These are phyloP conservation scores for Kwoniella mangroviensis DNA, from an alignment of 768 basidiomycete species.

Conservation along the genomic window DNA sequence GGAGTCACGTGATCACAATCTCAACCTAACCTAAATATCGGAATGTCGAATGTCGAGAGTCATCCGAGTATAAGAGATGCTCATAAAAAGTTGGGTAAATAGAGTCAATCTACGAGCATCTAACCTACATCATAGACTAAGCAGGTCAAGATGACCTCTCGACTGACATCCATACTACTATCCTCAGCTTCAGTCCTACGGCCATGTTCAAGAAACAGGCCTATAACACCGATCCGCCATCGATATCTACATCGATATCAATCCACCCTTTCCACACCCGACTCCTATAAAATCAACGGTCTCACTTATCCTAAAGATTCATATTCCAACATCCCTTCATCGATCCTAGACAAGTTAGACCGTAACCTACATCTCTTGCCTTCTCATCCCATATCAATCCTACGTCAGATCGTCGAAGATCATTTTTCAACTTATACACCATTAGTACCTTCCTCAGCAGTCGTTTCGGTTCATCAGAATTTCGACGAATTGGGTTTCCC, in stretches of 20 bases:
- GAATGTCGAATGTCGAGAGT: neutral
- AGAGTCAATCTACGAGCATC: neutral
- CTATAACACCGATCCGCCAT: neutral
- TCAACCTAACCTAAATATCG: constrained; percentile 7
- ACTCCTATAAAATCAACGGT: constrained; percentile 48
- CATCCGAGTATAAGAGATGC: neutral
- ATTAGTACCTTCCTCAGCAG: constrained; percentile 77
- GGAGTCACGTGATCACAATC: constrained; percentile 14
- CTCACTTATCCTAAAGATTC: constrained; percentile 70
- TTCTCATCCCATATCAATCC: constrained; percentile 82
- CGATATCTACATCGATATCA: neutral
- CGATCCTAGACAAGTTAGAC: constrained; percentile 80
- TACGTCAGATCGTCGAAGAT: constrained; percentile 79
- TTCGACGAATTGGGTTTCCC: constrained; percentile 98
- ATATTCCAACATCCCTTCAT: constrained; percentile 80
- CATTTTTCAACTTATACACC: constrained; percentile 78
- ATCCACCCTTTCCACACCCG: constrained; percentile 16
- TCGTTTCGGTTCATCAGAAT: constrained; percentile 85
- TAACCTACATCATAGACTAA: neutral
- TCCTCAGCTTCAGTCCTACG: neutral
- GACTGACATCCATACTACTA: neutral
- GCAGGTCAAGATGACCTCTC: constrained; percentile 2
- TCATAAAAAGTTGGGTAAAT: neutral
- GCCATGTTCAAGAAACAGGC: neutral
- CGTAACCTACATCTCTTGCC: constrained; percentile 75